Evolutionary conservation across 345 rosid genomes (phyloP), one percentile per base, ranked within the genome.

Genomic region (Gossypium rotundifolium): DNA sequence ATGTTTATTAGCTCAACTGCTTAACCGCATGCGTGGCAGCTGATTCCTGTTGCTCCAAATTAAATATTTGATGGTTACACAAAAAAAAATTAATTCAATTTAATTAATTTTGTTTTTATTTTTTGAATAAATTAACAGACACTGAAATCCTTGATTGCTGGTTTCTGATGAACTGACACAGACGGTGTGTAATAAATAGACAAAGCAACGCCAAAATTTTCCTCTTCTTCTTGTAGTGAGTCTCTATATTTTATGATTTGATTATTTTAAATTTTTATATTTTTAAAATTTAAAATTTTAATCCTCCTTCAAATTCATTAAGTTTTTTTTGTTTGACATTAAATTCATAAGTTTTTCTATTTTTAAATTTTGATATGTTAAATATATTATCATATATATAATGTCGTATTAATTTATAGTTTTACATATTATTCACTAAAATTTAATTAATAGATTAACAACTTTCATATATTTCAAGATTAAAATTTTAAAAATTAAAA

Each of bases 131-230:
- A 54, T 7, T 63, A 4, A 65, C 4, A 16, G 40, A 52, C 72
- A 27, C 71, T 55, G 75, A 79, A 79, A 55, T 20, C 67, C n/a
- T 74, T 69, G 75, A 70, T 48, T 75, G 44, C 69, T 71, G 29
- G 55, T 65, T 23, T 23, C 46, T 53, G 69, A 53, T 2, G 81
- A 20, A n/a, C 58, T 7, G 58, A 54, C 48, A 64, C n/a, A 64
- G 60, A 22, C 73, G 1, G 20, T 12, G 11, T 3, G 48, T 13
- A 7, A 48, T 46, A 45, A 13, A 67, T 67, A 13, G 40, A 57
- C 66, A 68, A 38, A 60, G 67, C 65, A 72, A 42, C 44, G n/a
- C 20, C 54, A 70, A 52, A 60, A 1, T 2, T 29, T 29, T 57
- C 14, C 9, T 57, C 4, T 3, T 27, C 18, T 51, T 51, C 18